These are phyloP conservation scores for Dryadomyces quercivorus DNA, from an alignment of 2,329 filamentous ascomycete genomes.

Conservation along the genomic window DNA sequence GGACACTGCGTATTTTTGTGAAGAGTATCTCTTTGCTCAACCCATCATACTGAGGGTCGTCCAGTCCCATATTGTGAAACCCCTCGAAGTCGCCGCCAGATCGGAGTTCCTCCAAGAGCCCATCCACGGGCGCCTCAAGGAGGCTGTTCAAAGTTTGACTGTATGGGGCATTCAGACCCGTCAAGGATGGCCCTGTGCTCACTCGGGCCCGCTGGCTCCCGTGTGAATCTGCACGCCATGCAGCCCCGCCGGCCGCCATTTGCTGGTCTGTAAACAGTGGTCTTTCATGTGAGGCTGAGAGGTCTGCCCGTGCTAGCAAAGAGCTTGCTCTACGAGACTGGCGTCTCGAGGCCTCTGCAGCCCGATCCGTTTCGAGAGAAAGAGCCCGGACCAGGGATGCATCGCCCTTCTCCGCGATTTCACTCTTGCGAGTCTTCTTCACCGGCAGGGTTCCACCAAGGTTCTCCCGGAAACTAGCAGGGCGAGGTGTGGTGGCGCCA, in stretches of 20 bases:
- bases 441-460: slow-evolving; percentile 49
- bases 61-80: slow-evolving; percentile 59
- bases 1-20: slow-evolving; percentile 56
- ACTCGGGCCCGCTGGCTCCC: slow-evolving; percentile 52
- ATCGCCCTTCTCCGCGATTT: slow-evolving; percentile 23
- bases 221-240: slow-evolving; percentile 62
- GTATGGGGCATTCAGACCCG: slow-evolving; percentile 22
- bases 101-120: slow-evolving; percentile 55
- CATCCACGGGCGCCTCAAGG: slow-evolving; percentile 56
- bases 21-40: slow-evolving; percentile 62
- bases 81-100: slow-evolving; percentile 52
- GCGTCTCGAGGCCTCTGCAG: slow-evolving; percentile 38
- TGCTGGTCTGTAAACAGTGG: slow-evolving; percentile 62
- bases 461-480: slow-evolving; percentile 62
- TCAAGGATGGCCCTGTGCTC: slow-evolving; percentile 34
- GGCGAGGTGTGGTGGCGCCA: slow-evolving; percentile 65
- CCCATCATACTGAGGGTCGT: slow-evolving; percentile 60
- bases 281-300: slow-evolving; percentile 75
- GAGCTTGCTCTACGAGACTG: slow-evolving; percentile 79
- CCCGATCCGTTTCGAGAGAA: slow-evolving; percentile 58
- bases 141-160: slow-evolving; percentile 46
- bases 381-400: slow-evolving; percentile 49
- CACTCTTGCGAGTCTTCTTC: slow-evolving; percentile 34
- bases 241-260: slow-evolving; percentile 26
- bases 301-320: slow-evolving; percentile 72